These are phyloP conservation scores for Ilyonectria destructans DNA, from an alignment of 2,329 filamentous ascomycete species.

Conservation along the genomic window DNA sequence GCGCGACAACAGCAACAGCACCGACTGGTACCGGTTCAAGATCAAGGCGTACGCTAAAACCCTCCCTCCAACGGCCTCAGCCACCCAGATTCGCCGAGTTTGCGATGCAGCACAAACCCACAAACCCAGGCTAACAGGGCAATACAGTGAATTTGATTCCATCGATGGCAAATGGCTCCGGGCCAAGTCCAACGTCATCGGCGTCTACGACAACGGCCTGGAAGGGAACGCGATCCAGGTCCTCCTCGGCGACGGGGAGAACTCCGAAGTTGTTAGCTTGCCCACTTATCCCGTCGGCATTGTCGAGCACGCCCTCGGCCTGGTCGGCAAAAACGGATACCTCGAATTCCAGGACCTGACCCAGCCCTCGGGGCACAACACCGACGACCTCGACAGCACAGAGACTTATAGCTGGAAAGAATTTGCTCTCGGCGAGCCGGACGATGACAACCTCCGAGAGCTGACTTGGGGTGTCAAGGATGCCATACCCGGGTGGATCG, in stretches of 20 bases:
- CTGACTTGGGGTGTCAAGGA: constrained; percentile 15
- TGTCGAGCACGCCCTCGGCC: constrained; percentile 29
- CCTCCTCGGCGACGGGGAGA: constrained; percentile 17
- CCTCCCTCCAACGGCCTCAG: neutral
- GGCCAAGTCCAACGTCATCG: constrained; percentile 1
- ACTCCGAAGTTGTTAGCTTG: constrained; percentile 19
- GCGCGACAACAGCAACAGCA: neutral
- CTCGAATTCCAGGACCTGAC: constrained; percentile 23
- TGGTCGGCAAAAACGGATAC: constrained; percentile 28
- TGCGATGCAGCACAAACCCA: neutral
- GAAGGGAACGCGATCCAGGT: neutral
- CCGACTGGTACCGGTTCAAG: constrained; percentile 16
- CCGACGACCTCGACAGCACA: neutral
- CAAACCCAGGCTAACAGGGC: constrained; percentile 9
- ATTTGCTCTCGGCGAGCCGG: constrained; percentile 15
- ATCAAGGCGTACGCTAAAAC: constrained; percentile 27
- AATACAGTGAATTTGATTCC: neutral
- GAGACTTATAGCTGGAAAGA: constrained; percentile 29
- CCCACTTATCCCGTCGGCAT: constrained; percentile 20
- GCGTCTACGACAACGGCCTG: constrained; percentile 18
- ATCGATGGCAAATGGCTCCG: constrained; percentile 30
- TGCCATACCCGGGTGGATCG: constrained; percentile 35
- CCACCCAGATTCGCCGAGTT: neutral
- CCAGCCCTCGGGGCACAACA: constrained; percentile 7
- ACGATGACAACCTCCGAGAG: constrained; percentile 8